Conservation (phyloP, 306 rosid species). For the Vigna nakashimae region DNA sequence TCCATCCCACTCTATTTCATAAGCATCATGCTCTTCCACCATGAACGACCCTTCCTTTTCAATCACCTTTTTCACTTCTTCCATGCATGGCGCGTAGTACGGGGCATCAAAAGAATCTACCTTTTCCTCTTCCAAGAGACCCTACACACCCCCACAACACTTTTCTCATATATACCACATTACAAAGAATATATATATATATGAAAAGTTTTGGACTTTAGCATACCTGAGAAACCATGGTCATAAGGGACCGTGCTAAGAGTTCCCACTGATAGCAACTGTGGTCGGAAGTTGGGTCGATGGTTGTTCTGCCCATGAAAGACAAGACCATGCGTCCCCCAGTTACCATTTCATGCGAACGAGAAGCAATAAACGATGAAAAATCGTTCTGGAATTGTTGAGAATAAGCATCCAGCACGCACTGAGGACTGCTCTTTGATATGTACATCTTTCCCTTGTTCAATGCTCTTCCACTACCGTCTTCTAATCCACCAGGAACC, state of each 20-base stretch:
- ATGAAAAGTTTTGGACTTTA: no score
- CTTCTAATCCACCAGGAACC: constrained; percentile 56
- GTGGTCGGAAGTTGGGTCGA: constrained; percentile 57
- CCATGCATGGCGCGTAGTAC: constrained; percentile 72
- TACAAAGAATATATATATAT: no score
- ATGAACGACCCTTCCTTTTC: constrained; percentile 73
- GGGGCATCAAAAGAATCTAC: constrained; percentile 82
- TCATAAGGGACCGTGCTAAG: constrained; percentile 61
- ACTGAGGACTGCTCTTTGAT: constrained; percentile 65
- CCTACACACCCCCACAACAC: background rate
- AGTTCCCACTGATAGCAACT: constrained; percentile 79
- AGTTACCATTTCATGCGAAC: constrained; percentile 55
- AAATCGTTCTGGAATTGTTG: constrained; percentile 69
- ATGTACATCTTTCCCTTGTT: constrained; percentile 79
- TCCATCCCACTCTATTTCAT: constrained; percentile 69
- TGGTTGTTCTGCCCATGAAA: constrained; percentile 59
- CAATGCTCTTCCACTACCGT: constrained; percentile 1
- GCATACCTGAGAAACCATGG: constrained; percentile 66
- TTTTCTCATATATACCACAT: background rate
- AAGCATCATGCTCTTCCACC: constrained; percentile 48
- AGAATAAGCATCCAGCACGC: constrained; percentile 66
- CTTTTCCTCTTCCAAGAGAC: constrained; percentile 63
- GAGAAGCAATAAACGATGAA: constrained; percentile 52
- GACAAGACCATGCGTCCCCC: constrained; percentile 80
- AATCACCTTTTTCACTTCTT: constrained; percentile 56